Conservation (phyloP, 148 eudicot species). For the Camellia lanceoleosa region DNA sequence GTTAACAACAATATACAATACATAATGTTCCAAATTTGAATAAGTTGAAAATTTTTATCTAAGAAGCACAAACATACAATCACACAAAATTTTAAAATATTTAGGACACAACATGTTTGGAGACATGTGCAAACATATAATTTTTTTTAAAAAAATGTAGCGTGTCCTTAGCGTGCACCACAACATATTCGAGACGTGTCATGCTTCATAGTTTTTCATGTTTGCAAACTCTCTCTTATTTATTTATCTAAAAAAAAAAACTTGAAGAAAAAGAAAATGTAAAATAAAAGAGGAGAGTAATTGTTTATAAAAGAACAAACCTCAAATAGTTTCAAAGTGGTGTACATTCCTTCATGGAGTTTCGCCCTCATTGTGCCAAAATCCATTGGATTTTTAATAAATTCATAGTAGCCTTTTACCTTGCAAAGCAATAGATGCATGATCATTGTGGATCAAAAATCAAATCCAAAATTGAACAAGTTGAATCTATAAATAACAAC, state of each 20-base stretch:
- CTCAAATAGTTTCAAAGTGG: slow-evolving; percentile 30
- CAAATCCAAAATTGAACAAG: not conserved
- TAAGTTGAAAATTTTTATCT: not conserved
- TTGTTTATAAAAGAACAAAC: slow-evolving; percentile 12
- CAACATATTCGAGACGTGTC: no score
- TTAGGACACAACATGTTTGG: no score
- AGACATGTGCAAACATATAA: no score
- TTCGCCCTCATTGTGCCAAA: slow-evolving; percentile 41
- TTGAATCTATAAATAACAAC: not conserved
- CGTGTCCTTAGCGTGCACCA: no score
- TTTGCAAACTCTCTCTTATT: no score
- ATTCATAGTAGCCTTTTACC: slow-evolving; percentile 26
- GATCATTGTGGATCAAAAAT: not conserved
- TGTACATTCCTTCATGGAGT: slow-evolving; percentile 24
- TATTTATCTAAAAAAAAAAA: no score
- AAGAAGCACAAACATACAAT: no score
- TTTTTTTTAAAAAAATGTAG: no score
- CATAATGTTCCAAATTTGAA: not conserved
- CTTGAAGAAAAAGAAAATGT: no score
- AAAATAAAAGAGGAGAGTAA: not conserved
- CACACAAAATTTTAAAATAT: no score
- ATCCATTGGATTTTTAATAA: slow-evolving; percentile 42
- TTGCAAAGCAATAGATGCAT: not conserved
- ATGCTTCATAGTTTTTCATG: no score
- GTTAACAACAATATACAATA: not conserved